These are phyloP conservation scores for Fusarium robinianum DNA, from an alignment of 2,329 filamentous ascomycete genomes.

Conservation along the genomic window DNA sequence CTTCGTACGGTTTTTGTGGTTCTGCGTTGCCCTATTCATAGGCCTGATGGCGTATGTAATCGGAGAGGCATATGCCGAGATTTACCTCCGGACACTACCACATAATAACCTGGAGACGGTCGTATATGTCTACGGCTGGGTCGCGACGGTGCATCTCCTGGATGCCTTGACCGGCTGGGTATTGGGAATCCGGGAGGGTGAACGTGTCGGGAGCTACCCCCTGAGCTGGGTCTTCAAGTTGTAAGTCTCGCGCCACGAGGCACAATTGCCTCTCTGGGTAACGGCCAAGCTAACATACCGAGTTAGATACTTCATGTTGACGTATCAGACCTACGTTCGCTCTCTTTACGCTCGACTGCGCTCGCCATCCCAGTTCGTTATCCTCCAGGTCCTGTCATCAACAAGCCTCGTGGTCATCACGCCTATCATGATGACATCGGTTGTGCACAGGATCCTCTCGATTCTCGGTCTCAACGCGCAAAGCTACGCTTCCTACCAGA, in stretches of 20 bases:
- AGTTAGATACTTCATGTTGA: constrained; percentile 66
- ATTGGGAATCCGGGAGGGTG: constrained; percentile 66
- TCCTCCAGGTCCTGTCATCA: constrained; percentile 67
- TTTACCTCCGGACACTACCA: constrained; percentile 68
- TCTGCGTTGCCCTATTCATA: constrained; percentile 65
- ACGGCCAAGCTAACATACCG: too few species aligned
- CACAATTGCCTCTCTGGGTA: too few species aligned
- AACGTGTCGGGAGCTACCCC: constrained; percentile 71
- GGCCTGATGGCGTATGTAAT: constrained; percentile 68
- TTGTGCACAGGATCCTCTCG: constrained; percentile 60
- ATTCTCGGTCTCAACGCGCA: constrained; percentile 61
- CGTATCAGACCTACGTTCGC: constrained; percentile 73
- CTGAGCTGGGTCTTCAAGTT: constrained; percentile 73
- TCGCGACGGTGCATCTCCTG: constrained; percentile 66
- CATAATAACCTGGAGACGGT: constrained; percentile 70
- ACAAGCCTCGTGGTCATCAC: constrained; percentile 65
- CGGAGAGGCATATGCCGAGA: constrained; percentile 71
- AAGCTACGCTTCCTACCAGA: constrained; percentile 66
- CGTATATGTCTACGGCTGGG: constrained; percentile 72
- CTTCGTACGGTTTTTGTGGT: constrained; percentile 72
- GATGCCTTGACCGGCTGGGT: constrained; percentile 70
- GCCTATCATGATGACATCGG: constrained; percentile 65
- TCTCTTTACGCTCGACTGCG: constrained; percentile 70
- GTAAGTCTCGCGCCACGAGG: constrained; percentile 45
- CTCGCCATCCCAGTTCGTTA: constrained; percentile 66